phyloP scores from a whole-genome alignment of 208 protist species.

The Leishmania martiniquensis region DNA sequence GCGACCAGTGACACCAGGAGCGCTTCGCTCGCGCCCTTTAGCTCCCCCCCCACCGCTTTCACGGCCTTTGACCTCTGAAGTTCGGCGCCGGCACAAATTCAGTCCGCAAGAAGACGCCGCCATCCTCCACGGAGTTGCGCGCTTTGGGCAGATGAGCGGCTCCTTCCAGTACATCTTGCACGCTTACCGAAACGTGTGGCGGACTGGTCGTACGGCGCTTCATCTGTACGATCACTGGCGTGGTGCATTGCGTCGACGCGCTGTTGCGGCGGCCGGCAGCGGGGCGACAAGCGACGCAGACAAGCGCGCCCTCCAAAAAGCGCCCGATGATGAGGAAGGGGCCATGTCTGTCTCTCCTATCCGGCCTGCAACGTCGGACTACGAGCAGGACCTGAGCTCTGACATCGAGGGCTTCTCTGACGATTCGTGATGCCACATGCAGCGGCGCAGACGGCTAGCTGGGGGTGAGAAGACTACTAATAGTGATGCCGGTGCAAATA shows the following conservation, averaged over 20 bases:
- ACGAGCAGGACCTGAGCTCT: constrained; percentile 10
- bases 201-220: constrained; percentile 51
- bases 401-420: constrained; percentile 39
- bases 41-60: not conserved
- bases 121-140: constrained; percentile 77
- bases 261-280: constrained; percentile 17
- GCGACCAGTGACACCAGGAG: not conserved
- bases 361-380: not conserved
- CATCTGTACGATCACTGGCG: constrained; percentile 90
- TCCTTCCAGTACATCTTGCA: constrained; percentile 72
- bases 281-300: constrained; percentile 8
- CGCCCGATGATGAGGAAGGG: not conserved
- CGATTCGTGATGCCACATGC: not conserved
- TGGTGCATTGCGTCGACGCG: constrained; percentile 51
- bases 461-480: not conserved
- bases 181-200: constrained; percentile 65
- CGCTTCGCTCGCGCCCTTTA: not conserved
- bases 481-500: too few relatives aligned
- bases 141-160: constrained; percentile 46
- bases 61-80: not conserved
- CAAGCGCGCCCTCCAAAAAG: not conserved
- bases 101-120: constrained; percentile 70
- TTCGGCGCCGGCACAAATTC: constrained; percentile 53
- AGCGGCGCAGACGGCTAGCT: not conserved
- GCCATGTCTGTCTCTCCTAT: not conserved